These are phyloP conservation scores for Septoria linicola DNA, from an alignment of 2,329 filamentous ascomycete genomes.

Conservation along the genomic window DNA sequence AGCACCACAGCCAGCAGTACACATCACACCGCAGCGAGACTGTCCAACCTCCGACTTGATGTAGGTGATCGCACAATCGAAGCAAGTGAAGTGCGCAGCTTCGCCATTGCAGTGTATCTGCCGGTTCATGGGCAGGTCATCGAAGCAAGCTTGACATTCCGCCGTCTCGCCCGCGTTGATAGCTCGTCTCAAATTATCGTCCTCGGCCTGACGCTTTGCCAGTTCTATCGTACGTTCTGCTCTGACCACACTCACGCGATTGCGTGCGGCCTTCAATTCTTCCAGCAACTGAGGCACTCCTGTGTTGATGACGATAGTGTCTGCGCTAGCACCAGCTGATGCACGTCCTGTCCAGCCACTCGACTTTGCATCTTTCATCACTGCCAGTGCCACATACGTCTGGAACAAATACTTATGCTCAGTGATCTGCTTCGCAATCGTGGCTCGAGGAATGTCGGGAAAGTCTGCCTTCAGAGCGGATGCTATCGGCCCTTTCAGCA, in stretches of 20 bases:
- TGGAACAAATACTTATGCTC: constrained; percentile 40
- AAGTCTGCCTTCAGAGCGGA: constrained; percentile 46
- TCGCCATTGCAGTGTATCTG: constrained; percentile 66
- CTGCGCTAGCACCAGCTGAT: constrained; percentile 21
- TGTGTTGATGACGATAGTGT: constrained; percentile 28
- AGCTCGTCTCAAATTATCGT: constrained; percentile 38
- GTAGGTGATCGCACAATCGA: constrained; percentile 61
- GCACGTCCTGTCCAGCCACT: constrained; percentile 26
- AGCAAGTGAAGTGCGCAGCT: constrained; percentile 66
- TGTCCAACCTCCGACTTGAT: constrained; percentile 69
- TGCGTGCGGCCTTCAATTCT: constrained; percentile 40
- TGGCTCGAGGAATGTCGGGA: constrained; percentile 38
- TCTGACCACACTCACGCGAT: constrained; percentile 25
- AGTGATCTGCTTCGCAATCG: constrained; percentile 37
- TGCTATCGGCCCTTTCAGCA: constrained; percentile 24
- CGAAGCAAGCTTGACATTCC: constrained; percentile 68
- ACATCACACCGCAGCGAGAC: constrained; percentile 65
- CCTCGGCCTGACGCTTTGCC: constrained; percentile 34
- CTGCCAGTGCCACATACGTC: constrained; percentile 39
- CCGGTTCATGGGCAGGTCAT: constrained; percentile 63
- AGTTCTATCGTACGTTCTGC: constrained; percentile 24
- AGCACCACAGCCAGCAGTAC: constrained; percentile 64
- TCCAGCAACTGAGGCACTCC: constrained; percentile 27
- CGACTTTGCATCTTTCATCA: constrained; percentile 22
- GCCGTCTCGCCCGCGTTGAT: constrained; percentile 51